These are phyloP conservation scores for Metschnikowia anglica DNA, from an alignment of 805 yeast species.

Conservation along the genomic window DNA sequence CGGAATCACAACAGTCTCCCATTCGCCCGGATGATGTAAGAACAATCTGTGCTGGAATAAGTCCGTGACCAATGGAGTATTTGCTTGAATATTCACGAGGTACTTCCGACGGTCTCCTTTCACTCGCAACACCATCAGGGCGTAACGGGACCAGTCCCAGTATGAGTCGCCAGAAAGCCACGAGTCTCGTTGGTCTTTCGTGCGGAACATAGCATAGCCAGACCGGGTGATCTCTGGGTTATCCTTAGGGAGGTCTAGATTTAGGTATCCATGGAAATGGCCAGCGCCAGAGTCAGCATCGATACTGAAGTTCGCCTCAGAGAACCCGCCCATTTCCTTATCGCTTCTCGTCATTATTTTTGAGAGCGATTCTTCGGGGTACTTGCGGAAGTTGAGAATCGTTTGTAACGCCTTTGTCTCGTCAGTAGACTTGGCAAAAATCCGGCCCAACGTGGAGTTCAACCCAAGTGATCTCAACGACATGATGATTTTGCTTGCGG, in stretches of 20 bases:
- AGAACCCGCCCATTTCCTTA: conserved; percentile 75
- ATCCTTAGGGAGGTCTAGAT: conserved; percentile 48
- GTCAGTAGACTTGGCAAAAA: conserved; percentile 35
- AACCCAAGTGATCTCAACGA: conserved; percentile 43
- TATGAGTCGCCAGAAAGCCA: conserved; percentile 40
- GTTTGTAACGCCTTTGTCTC: conserved; percentile 35
- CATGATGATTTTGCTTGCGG: conserved; percentile 23
- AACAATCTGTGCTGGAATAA: conserved; percentile 80
- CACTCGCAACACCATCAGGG: conserved; percentile 66
- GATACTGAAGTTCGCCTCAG: conserved; percentile 56
- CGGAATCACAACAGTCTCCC: conserved; percentile 84
- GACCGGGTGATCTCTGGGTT: conserved; percentile 28
- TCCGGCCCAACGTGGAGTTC: conserved; percentile 35
- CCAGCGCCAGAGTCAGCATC: conserved; percentile 34
- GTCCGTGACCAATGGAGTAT: conserved; percentile 74
- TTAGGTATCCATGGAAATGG: conserved; percentile 58
- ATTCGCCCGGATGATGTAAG: conserved; percentile 64
- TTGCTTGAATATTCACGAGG: conserved; percentile 78
- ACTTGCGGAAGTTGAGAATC: conserved; percentile 58
- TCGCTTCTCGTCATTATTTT: conserved; percentile 65
- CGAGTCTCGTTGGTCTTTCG: conserved; percentile 53
- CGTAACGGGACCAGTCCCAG: conserved; percentile 71
- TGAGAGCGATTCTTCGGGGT: conserved; percentile 43
- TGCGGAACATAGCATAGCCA: conserved; percentile 85
- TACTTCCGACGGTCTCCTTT: conserved; percentile 72